Base-by-base conservation (phyloP, 371 early-diverging fungal genomes). In the Chytridiales sp. region DNA sequence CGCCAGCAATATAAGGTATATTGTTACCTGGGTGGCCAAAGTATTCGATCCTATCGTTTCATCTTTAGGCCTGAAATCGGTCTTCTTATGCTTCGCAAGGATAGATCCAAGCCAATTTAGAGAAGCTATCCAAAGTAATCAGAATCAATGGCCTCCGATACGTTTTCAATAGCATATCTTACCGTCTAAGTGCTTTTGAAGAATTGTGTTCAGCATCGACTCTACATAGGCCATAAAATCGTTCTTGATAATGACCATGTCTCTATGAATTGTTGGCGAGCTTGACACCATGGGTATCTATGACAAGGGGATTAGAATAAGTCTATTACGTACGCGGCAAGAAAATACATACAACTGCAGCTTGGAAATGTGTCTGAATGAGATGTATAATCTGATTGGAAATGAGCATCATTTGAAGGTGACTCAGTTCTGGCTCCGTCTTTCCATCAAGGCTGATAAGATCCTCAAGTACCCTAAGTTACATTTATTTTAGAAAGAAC, bases 281-380 rank as follows among this genome's bases (percentile, higher is more conserved):
- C 84, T 72, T 5, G 82, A 78, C 0, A 95, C 77, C 47, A 92
- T 66, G 0, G 93, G 93, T 21, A 87, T 65, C 90, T 89, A 71
- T 8, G 24, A 8, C 3, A 24, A 39, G 22, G 29, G 0, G 27
- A 67, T n/a, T 30, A 31, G 9, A 47, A 34, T 3, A 47, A 34
- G 22, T 17, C 48, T 26, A 6, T 19, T 17, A 32, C 36, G 5
- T 3, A 6, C 5, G 31, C 22, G 46, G 24, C n/a, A 50, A 8
- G 8, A n/a, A 47, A 27, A 15, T 8, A 35, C 81, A 75, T 82
- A 93, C 94, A 54, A 95, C 79, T 2, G 82, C 78, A 9, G 84
- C 78, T 61, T 94, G 93, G 76, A 94, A 96, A 70, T 95, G 95
- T 35, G 86, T 77, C 70, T 97, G 97, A 49, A 93, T 72, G 41